These are phyloP conservation scores for Saccharomycopsis schoenii DNA, from an alignment of 805 yeast species.

Conservation along the genomic window DNA sequence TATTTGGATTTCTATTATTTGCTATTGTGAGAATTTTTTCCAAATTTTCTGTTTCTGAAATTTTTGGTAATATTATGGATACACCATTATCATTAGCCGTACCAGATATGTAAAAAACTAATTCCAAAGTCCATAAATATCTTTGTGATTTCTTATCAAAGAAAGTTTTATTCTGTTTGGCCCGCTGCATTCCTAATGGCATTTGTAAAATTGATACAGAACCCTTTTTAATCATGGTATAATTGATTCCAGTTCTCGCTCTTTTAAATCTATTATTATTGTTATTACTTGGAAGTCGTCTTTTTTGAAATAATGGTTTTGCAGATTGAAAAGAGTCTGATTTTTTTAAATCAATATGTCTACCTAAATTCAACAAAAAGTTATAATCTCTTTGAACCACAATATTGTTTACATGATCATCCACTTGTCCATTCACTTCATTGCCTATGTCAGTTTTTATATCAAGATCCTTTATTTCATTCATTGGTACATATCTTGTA, in stretches of 20 bases:
- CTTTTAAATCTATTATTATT: background rate
- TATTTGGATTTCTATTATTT: background rate
- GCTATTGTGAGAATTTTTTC: background rate
- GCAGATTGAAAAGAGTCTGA: slow-evolving; percentile 30
- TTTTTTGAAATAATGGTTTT: slow-evolving; percentile 13
- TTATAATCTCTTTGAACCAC: slow-evolving; percentile 75
- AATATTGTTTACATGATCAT: background rate
- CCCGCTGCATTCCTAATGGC: slow-evolving; percentile 17
- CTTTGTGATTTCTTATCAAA: slow-evolving; percentile 13
- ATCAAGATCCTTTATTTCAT: slow-evolving; percentile 25
- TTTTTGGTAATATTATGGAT: background rate
- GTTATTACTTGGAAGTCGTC: slow-evolving; percentile 1
- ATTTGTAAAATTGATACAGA: slow-evolving; percentile 10
- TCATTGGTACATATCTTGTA: slow-evolving; percentile 41
- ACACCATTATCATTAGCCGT: background rate
- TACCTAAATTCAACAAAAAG: slow-evolving; percentile 49
- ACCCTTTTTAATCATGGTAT: slow-evolving; percentile 8
- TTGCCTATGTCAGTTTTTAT: slow-evolving; percentile 17
- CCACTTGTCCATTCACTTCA: slow-evolving; percentile 25
- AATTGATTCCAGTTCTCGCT: background rate
- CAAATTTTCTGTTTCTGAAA: background rate
- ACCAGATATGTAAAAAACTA: background rate
- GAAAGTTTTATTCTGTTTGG: slow-evolving; percentile 12
- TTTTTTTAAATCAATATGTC: slow-evolving; percentile 52
- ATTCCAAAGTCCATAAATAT: slow-evolving; percentile 18